These are phyloP conservation scores for Saccharum officinarum DNA, from an alignment of 176 grass and related monocot genomes.

Conservation along the genomic window DNA sequence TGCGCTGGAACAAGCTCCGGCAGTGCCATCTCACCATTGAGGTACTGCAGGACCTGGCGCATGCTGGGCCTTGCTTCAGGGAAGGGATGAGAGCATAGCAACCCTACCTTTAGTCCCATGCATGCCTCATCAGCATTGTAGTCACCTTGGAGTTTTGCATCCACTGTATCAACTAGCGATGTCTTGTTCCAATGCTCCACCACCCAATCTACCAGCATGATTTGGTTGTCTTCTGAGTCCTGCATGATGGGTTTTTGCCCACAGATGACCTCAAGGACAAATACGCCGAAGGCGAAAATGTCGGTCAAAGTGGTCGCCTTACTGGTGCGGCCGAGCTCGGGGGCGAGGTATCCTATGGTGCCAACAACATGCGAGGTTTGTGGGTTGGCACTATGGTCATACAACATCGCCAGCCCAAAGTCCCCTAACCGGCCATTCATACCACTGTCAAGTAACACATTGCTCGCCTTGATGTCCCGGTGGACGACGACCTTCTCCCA, in stretches of 20 bases:
- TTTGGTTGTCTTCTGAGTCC: not conserved
- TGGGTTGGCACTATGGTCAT: conserved; percentile 39
- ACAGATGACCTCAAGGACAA: conserved; percentile 35
- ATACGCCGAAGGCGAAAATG: conserved; percentile 43
- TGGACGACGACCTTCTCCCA: conserved; percentile 52
- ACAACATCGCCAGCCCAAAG: conserved; percentile 49
- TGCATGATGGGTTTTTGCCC: conserved; percentile 30
- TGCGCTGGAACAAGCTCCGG: conserved; percentile 18
- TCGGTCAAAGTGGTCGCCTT: conserved; percentile 44
- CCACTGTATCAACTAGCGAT: conserved; percentile 6
- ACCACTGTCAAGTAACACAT: conserved; percentile 27
- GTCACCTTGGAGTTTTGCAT: conserved; percentile 23
- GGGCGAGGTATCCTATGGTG: conserved; percentile 50
- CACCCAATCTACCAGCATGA: conserved; percentile 36
- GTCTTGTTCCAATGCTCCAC: not conserved
- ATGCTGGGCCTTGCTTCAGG: conserved; percentile 40
- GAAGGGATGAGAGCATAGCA: conserved; percentile 50
- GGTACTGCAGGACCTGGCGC: conserved; percentile 44
- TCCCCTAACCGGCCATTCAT: conserved; percentile 42
- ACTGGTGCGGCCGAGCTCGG: conserved; percentile 32
- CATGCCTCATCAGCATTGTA: conserved; percentile 34
- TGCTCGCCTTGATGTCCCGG: conserved; percentile 54
- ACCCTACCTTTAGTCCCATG: conserved; percentile 46
- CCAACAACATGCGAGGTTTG: conserved; percentile 42
- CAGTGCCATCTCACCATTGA: conserved; percentile 30